Percentiles rank a stretch among this genome's conserved stretches.
These are phyloP conservation scores for Phialemonium atrogriseum DNA, from an alignment of 2,329 filamentous ascomycete species.

Conservation along the genomic window DNA sequence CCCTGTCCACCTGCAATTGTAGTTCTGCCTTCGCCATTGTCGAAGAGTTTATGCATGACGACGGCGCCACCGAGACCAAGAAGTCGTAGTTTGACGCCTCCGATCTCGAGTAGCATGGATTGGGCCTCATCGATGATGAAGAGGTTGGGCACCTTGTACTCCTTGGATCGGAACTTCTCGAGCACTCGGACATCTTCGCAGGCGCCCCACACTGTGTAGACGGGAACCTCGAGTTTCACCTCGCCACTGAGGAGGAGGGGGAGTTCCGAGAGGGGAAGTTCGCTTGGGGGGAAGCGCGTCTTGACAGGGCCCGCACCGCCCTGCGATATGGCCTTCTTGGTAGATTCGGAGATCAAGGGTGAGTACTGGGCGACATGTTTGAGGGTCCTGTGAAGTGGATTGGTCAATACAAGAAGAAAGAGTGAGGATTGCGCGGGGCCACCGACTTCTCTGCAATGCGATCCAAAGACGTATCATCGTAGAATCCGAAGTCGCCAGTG, in stretches of 20 bases:
- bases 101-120: constrained; percentile 88
- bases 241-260: constrained; percentile 80
- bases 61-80: constrained; percentile 91
- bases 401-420: constrained; percentile 8
- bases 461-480: constrained; percentile 91
- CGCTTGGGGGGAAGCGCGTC: constrained; percentile 69
- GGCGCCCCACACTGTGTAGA: constrained; percentile 98
- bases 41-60: constrained; percentile 99
- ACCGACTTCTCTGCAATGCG: constrained; percentile 95
- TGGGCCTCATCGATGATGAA: constrained; percentile 98
- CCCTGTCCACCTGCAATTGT: constrained; percentile 97
- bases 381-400: constrained; percentile 57
- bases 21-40: constrained; percentile 94
- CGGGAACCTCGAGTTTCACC: constrained; percentile 86
- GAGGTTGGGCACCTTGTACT: constrained; percentile 96
- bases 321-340: constrained; percentile 59
- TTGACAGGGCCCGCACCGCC: constrained; percentile 73
- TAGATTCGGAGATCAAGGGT: constrained; percentile 74
- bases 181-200: constrained; percentile 96
- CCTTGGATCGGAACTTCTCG: constrained; percentile 93
- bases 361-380: constrained; percentile 99
- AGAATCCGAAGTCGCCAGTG: constrained; percentile 98
- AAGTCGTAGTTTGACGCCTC: constrained; percentile 89
- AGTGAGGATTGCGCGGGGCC: constrained; percentile 8
- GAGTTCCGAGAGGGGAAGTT: constrained; percentile 88